Conservation (phyloP, 106 monocot species). For the Allium cepa region DNA sequence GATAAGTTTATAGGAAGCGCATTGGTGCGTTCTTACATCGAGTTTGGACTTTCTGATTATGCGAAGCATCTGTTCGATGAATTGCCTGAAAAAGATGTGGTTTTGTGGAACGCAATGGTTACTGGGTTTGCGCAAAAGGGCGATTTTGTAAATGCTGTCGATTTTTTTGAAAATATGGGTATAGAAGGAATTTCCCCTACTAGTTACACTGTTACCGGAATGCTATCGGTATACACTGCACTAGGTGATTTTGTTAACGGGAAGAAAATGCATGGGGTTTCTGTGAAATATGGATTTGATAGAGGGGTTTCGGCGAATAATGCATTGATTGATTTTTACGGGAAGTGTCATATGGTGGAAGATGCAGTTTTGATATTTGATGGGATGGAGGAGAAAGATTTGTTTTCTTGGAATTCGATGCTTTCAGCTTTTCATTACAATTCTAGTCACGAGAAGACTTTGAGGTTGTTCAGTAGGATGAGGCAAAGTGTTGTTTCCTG, state of each 20-base stretch:
- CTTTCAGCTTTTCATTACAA: slow-evolving; percentile 32
- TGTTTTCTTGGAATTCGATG: slow-evolving; percentile 79
- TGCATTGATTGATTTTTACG: slow-evolving; percentile 66
- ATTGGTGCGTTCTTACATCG: slow-evolving; percentile 34
- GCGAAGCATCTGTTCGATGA: slow-evolving; percentile 45
- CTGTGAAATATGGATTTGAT: slow-evolving; percentile 32
- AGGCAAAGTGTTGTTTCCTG: slow-evolving; percentile 17
- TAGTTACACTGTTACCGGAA: slow-evolving; percentile 49
- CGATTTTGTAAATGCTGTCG: slow-evolving; percentile 25
- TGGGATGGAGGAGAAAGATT: slow-evolving; percentile 34
- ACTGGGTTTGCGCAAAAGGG: slow-evolving; percentile 62
- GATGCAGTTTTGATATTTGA: slow-evolving; percentile 52
- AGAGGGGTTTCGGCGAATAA: slow-evolving; percentile 24
- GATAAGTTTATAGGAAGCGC: slow-evolving; percentile 50
- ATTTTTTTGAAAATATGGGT: slow-evolving; percentile 38
- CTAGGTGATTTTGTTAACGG: slow-evolving; percentile 33
- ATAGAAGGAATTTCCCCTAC: slow-evolving; percentile 34
- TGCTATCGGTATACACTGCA: slow-evolving; percentile 53
- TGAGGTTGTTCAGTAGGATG: slow-evolving; percentile 46
- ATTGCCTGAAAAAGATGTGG: slow-evolving; percentile 54
- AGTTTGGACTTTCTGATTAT: slow-evolving; percentile 18
- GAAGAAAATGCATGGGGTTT: slow-evolving; percentile 40
- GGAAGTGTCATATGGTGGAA: slow-evolving; percentile 42
- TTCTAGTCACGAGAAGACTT: slow-evolving; percentile 27
- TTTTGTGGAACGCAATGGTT: slow-evolving; percentile 86